Evolutionary conservation across 345 rosid genomes (phyloP).

Genomic region (Reutealis trisperma): DNA sequence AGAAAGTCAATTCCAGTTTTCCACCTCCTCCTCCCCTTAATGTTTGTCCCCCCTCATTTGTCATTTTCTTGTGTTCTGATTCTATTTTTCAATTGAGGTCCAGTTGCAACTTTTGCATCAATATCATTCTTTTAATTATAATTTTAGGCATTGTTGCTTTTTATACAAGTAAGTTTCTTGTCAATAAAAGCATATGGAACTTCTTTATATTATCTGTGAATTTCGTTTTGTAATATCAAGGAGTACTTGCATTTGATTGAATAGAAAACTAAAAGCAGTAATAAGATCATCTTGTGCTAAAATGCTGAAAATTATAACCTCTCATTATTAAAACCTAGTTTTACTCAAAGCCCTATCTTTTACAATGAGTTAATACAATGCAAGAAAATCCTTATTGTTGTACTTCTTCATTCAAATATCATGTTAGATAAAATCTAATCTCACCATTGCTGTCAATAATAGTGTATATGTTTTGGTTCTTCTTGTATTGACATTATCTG

Average conservation of each 20-base stretch:
- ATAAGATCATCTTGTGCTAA: background rate
- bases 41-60: background rate
- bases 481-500: background rate
- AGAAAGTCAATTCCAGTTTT: background rate
- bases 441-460: background rate
- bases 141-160: constrained; percentile 35
- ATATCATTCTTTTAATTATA: constrained; percentile 30
- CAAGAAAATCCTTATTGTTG: background rate
- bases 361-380: background rate
- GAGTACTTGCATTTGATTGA: background rate
- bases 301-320: background rate
- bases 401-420: background rate
- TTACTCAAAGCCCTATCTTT: background rate
- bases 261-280: background rate
- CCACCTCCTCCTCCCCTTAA: background rate
- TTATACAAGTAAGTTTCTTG: constrained; percentile 31
- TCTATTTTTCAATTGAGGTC: constrained; percentile 31
- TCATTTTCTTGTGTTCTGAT: background rate
- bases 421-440: background rate
- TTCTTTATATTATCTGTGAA: background rate
- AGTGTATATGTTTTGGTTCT: background rate
- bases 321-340: background rate
- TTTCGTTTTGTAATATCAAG: background rate
- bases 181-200: background rate
- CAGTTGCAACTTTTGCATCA: constrained; percentile 38